phyloP scores from a whole-genome alignment of 225 moss, liverwort and hornwort species.

The Physcomitrium patens region DNA sequence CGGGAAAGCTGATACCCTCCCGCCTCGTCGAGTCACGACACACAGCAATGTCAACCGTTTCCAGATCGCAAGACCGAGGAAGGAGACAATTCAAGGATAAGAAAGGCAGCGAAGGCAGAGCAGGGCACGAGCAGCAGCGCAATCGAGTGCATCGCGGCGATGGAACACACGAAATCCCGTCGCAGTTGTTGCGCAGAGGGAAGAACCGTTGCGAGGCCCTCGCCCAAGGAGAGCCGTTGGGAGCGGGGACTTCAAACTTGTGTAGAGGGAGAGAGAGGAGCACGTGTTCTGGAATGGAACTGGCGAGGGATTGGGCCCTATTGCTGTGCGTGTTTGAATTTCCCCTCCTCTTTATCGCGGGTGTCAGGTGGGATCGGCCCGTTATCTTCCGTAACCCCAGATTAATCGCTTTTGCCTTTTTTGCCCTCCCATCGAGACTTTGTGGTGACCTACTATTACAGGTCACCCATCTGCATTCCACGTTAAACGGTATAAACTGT shows the following conservation, averaged over 20 bases:
- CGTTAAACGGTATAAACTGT: no score
- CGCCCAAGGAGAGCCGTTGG: constrained; percentile 21
- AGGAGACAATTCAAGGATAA: no score
- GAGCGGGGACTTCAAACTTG: constrained; percentile 5
- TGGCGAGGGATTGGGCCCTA: not conserved
- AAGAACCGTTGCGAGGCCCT: constrained; percentile 24
- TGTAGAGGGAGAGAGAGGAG: not conserved
- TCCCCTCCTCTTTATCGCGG: not conserved
- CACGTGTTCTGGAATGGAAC: not conserved
- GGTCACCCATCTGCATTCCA: no score
- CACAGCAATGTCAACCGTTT: no score
- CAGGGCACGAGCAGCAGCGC: not conserved
- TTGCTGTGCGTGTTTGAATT: constrained; percentile 11
- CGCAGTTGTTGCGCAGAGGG: not conserved
- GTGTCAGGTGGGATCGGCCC: not conserved
- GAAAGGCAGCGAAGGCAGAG: not conserved
- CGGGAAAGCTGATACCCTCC: no score
- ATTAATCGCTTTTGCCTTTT: no score
- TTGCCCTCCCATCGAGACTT: no score
- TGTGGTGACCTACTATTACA: no score
- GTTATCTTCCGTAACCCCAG: not conserved
- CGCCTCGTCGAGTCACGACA: no score
- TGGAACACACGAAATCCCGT: not conserved
- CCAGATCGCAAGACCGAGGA: no score
- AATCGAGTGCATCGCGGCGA: not conserved